Percentiles rank a stretch among this genome's conserved stretches.
These are phyloP conservation scores for Fomitopsis pulvina DNA, from an alignment of 768 basidiomycete genomes.

Conservation along the genomic window DNA sequence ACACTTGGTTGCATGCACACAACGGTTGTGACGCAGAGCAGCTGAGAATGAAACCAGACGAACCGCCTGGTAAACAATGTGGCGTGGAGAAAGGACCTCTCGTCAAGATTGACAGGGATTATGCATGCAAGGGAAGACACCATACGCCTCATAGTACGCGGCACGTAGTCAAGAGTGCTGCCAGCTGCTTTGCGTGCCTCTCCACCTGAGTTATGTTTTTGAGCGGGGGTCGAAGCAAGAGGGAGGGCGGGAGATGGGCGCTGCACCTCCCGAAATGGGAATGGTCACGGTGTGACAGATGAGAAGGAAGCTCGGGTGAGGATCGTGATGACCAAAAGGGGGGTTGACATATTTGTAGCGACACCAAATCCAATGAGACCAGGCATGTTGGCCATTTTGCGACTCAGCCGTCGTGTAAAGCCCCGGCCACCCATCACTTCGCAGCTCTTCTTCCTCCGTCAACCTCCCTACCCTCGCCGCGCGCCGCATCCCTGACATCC, in stretches of 20 bases:
- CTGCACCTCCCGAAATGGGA: constrained; percentile 12
- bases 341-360: constrained; percentile 22
- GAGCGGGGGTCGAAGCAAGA: neutral
- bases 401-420: constrained; percentile 19
- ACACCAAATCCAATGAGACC: constrained; percentile 20
- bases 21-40: neutral
- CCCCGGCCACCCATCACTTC: constrained; percentile 15
- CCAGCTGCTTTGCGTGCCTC: too few species aligned
- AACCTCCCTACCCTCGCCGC: constrained; percentile 8
- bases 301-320: constrained; percentile 16
- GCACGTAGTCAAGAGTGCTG: too few species aligned
- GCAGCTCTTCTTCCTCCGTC: neutral
- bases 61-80: constrained; percentile 1
- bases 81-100: constrained; percentile 4
- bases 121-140: neutral
- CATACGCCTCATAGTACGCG: too few species aligned
- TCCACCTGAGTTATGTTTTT: neutral
- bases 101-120: constrained; percentile 4
- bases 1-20: neutral
- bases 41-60: constrained; percentile 1
- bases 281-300: constrained; percentile 14
- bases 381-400: constrained; percentile 17
- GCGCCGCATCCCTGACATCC: constrained; percentile 3
- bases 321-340: constrained; percentile 16
- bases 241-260: neutral